Evolutionary conservation across 2,329 filamentous ascomycete species (phyloP).

Genomic region (Alternaria ventricosa): DNA sequence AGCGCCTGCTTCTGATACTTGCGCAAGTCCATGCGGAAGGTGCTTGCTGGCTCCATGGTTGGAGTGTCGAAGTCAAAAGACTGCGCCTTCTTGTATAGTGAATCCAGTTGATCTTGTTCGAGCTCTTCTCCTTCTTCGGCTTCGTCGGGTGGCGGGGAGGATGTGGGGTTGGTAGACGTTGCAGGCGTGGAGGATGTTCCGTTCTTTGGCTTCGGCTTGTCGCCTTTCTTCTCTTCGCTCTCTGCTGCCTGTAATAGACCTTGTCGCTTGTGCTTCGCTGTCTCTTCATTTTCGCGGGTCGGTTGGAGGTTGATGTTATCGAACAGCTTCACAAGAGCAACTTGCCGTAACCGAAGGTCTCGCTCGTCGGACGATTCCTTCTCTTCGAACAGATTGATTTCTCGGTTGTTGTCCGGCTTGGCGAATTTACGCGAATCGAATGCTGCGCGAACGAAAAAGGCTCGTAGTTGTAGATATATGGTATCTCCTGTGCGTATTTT

Average conservation of each 20-base stretch:
- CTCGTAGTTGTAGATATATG: slow-evolving; percentile 85
- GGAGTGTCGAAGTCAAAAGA: slow-evolving; percentile 95
- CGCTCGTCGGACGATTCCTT: slow-evolving; percentile 87
- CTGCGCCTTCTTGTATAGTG: slow-evolving; percentile 93
- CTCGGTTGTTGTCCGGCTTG: slow-evolving; percentile 71
- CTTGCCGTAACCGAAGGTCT: slow-evolving; percentile 80
- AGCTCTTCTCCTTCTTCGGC: slow-evolving; percentile 87
- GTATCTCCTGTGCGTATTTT: slow-evolving; percentile 88
- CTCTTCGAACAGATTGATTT: slow-evolving; percentile 78
- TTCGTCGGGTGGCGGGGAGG: slow-evolving; percentile 67
- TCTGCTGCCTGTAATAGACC: slow-evolving; percentile 87
- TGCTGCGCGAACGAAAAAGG: slow-evolving; percentile 74
- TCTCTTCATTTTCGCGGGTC: slow-evolving; percentile 73
- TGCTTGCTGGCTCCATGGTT: slow-evolving; percentile 79
- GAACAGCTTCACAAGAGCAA: slow-evolving; percentile 86
- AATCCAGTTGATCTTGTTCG: slow-evolving; percentile 93
- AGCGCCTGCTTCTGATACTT: slow-evolving; percentile 96
- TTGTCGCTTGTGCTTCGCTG: slow-evolving; percentile 80
- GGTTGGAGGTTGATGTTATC: slow-evolving; percentile 87
- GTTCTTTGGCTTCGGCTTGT: slow-evolving; percentile 56
- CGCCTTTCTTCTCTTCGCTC: slow-evolving; percentile 74
- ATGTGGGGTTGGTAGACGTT: slow-evolving; percentile 52
- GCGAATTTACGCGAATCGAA: slow-evolving; percentile 72
- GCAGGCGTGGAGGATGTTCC: slow-evolving; percentile 24
- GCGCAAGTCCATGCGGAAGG: slow-evolving; percentile 81